Evolutionary conservation across 2,329 filamentous ascomycete genomes (phyloP).

Genomic region (Cadophora gregata): DNA sequence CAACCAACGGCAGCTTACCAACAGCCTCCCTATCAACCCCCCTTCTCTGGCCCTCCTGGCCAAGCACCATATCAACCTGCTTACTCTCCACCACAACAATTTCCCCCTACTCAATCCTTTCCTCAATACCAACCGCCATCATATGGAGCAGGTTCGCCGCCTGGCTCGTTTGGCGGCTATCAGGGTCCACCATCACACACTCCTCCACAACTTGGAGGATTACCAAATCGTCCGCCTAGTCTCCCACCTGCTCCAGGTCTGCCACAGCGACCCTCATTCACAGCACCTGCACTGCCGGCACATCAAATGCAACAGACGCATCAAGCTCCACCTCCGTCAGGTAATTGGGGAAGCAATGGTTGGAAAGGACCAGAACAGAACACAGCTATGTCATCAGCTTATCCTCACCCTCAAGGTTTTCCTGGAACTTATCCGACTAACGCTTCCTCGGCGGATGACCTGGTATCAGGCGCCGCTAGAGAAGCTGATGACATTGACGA

Average conservation of each 20-base stretch:
- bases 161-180: constrained; percentile 50
- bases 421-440: constrained; percentile 45
- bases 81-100: constrained; percentile 44
- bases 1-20: constrained; percentile 50
- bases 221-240: constrained; percentile 57
- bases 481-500: constrained; percentile 66
- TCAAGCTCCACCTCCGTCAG: constrained; percentile 49
- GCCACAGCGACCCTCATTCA: constrained; percentile 65
- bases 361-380: constrained; percentile 47
- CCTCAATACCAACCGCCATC: constrained; percentile 43
- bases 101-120: constrained; percentile 41
- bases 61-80: constrained; percentile 42
- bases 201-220: constrained; percentile 46
- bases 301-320: constrained; percentile 60
- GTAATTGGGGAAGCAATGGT: constrained; percentile 46
- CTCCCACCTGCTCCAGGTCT: constrained; percentile 62
- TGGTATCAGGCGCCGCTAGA: constrained; percentile 52
- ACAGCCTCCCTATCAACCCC: constrained; percentile 47
- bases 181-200: constrained; percentile 50
- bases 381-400: constrained; percentile 47
- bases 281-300: constrained; percentile 56
- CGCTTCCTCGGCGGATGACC: constrained; percentile 55
- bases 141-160: constrained; percentile 50
- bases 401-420: constrained; percentile 45
- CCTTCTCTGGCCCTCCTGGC: constrained; percentile 44